phyloP scores from a whole-genome alignment of 768 basidiomycete species.

The Crassisporium funariophilum region DNA sequence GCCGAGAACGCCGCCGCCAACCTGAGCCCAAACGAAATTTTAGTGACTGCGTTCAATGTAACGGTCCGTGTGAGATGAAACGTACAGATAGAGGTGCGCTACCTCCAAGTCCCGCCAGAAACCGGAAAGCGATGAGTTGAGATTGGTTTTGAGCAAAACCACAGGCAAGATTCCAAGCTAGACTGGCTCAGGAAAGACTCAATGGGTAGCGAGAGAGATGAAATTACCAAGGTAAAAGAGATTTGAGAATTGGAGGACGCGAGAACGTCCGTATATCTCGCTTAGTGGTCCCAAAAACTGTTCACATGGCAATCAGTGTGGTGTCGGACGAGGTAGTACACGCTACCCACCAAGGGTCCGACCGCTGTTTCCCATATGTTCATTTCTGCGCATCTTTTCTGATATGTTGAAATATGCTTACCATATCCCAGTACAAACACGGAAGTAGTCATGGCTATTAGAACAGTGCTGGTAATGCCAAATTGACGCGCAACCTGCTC shows the following conservation, averaged over 20 bases:
- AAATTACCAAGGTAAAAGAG: slow-evolving; percentile 62
- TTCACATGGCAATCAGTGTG: not conserved
- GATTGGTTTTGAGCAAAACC: slow-evolving; percentile 61
- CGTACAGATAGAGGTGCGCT: slow-evolving; percentile 67
- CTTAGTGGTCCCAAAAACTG: slow-evolving; percentile 62
- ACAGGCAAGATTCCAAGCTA: slow-evolving; percentile 64
- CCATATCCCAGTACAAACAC: slow-evolving; percentile 59
- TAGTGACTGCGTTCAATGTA: slow-evolving; percentile 8
- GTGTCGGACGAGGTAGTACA: not conserved
- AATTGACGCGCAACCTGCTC: slow-evolving; percentile 53
- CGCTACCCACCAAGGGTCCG: slow-evolving; percentile 45
- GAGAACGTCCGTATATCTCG: slow-evolving; percentile 70
- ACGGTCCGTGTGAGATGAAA: slow-evolving; percentile 41
- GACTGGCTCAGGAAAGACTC: slow-evolving; percentile 3
- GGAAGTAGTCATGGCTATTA: slow-evolving; percentile 61
- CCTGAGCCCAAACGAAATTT: slow-evolving; percentile 22
- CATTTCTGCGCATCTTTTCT: not conserved
- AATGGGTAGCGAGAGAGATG: not conserved
- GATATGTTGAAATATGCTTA: slow-evolving; percentile 25
- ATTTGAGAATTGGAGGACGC: slow-evolving; percentile 63
- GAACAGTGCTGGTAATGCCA: slow-evolving; percentile 48
- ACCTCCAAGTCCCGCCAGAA: slow-evolving; percentile 72
- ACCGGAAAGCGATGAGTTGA: slow-evolving; percentile 67
- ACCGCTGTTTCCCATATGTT: slow-evolving; percentile 41
- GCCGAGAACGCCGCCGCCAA: slow-evolving; percentile 66